Evolutionary conservation across 106 monocot genomes (phyloP), one percentile per base, ranked within the genome.

Genomic region (Apostasia ramifera): DNA sequence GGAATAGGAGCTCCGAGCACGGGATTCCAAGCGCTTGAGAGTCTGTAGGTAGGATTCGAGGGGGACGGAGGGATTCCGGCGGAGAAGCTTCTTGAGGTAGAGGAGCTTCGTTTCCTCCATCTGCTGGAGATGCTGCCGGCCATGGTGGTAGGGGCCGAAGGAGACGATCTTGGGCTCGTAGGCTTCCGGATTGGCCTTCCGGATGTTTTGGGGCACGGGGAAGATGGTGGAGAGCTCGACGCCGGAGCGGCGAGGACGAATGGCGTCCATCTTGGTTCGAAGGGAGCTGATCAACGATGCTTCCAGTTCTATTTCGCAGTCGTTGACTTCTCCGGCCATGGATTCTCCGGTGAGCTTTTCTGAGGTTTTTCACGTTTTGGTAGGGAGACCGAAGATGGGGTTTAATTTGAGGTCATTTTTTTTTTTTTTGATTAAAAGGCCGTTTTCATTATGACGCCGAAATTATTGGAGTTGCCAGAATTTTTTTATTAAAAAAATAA

Each of bases 121-220:
- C 12, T 11, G 10, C 40, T 52, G 42, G 2, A 78, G 43, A 43
- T 7, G 15, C 1, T 37, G 8, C 0, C 66, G 64, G 48, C 55
- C 37, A 1, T 9, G 55, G 52, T 75, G 74, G 57, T 56, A 64
- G 51, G 80, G 78, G 43, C 78, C 78, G 59, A 79, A 42, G 52
- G 79, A 45, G 44, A 73, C 3, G 53, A 73, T 10, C 63, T 47
- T 61, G 42, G 80, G 80, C 12, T 66, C 66, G 44, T 75, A 80
- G 10, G 74, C 80, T 0, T 40, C 15, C 3, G 42, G 40, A 47
- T 75, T 58, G 3, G 11, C 39, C 15, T 48, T 55, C 55, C 71
- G 41, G 37, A 75, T 3, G 70, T 51, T 14, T 8, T 26, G 37
- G 0, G 42, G 55, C 42, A 75, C 75, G 57, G 11, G 51, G 64